Base-by-base conservation (phyloP, 768 basidiomycete genomes). In the Lactarius akahatsu region DNA sequence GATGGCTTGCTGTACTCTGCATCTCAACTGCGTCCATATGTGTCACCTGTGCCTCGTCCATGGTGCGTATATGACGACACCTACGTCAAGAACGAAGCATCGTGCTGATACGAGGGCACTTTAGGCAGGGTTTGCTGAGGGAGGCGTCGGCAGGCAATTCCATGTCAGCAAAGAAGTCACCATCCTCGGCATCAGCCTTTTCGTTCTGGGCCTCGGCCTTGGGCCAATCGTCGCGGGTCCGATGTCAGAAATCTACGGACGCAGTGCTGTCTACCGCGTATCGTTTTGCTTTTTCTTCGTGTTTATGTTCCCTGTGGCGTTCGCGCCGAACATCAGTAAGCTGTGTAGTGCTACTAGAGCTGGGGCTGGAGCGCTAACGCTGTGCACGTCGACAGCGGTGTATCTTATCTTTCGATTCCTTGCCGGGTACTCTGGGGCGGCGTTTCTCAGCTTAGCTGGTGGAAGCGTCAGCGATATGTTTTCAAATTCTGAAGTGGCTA, bases 231-330 rank as follows among this genome's bases (percentile, higher is more conserved):
- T 74, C n/a, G 70, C 72, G 18, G 79, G 77, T 9, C 79, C 80
- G 1, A 78, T 76, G 30, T 85, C 77, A 60, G 80, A 81, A 70
- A 69, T 90, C 20, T 84, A 86, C 71, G 90, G 92, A 2, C 79
- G 87, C 56, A 86, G 84, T 63, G 73, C 80, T 50, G 82, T 92
- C 15, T 91, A 93, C 73, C 78, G 80, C 15, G 70, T 80, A 3
- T 87, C 89, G 0, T 92, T 88, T 68, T 68, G 77, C 1, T 69
- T 85, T 5, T 87, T 90, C 73, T 85, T 90, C 71, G 71, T 83
- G 1, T 81, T 89, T 63, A 85, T 86, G 23, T 88, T 87, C 71
- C 88, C 90, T 0, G 85, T 90, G 7, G 88, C 90, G 1, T 92
- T 94, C 67, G 83, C 89, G 1, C 86, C 85, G 4, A 80, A 90